These are phyloP conservation scores for Cercospora janseana DNA, from an alignment of 2,329 filamentous ascomycete genomes.

Conservation along the genomic window DNA sequence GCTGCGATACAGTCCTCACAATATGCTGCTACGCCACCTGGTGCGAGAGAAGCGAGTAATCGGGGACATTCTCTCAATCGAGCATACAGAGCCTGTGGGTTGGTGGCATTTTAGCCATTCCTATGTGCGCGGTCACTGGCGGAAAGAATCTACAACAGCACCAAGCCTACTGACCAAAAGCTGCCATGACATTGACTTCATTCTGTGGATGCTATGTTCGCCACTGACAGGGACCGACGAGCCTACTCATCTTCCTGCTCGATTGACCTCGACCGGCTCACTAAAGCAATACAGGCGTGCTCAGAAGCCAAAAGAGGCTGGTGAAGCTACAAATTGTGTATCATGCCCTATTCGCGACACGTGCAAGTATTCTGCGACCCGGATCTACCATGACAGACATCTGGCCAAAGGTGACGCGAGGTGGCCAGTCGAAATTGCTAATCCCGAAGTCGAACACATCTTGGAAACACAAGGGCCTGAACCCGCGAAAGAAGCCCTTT, in stretches of 20 bases:
- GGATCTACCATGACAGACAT: conserved; percentile 72
- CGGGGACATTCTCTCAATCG: conserved; percentile 79
- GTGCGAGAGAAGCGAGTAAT: conserved; percentile 72
- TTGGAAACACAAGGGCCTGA: conserved; percentile 47
- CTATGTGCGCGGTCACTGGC: conserved; percentile 93
- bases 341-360: conserved; percentile 70
- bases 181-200: conserved; percentile 91
- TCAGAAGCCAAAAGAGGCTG: conserved; percentile 73
- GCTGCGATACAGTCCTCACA: conserved; percentile 88
- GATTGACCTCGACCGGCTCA: conserved; percentile 70
- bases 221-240: conserved; percentile 49
- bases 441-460: conserved; percentile 85
- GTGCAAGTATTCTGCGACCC: conserved; percentile 83
- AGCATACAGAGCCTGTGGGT: conserved; percentile 91
- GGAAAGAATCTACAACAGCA: conserved; percentile 71
- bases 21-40: conserved; percentile 76
- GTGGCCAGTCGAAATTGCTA: conserved; percentile 88
- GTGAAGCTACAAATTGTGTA: conserved; percentile 80
- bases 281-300: conserved; percentile 74
- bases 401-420: conserved; percentile 64
- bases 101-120: conserved; percentile 95
- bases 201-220: conserved; percentile 86
- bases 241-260: conserved; percentile 64
- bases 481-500: conserved; percentile 53
- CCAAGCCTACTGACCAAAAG: conserved; percentile 89